Evolutionary conservation across 2,329 filamentous ascomycete species (phyloP), one percentile per base, ranked within the genome.

Genomic region (Lasiodiplodia sp.): DNA sequence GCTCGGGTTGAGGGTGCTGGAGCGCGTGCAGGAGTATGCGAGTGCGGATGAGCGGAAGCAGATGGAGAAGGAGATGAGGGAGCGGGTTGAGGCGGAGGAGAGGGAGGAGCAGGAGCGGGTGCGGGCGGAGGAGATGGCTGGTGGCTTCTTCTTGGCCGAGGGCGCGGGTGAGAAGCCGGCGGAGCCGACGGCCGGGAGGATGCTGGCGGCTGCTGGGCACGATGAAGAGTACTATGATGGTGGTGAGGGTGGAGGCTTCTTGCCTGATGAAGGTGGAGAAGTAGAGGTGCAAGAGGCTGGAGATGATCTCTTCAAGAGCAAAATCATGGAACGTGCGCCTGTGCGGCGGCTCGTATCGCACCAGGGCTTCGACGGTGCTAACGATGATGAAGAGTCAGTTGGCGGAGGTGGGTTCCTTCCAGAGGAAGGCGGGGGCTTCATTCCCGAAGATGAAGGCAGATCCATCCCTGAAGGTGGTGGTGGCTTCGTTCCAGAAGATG

Each of bases 1-100:
- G 66, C 79, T 87, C 25, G 90, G 87, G 6, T 76, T 95, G 70
- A 85, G 87, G 55, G 92, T 97, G 52, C 85, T 89, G 37, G 88
- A 94, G 77, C 85, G 91, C 69, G 89, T 97, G 44, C 91, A 90
- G 78, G 87, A 80, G 12, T 79, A 79, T n/a, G 77, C 77, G 55
- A 79, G 78, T 31, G 75, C 78, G 66, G 78, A 75, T 3, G 75
- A 79, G 34, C 34, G 49, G 31, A 38, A 66, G 44, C 38, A 68
- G 40, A 66, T 34, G 62, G 51, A 60, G 44, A 49, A 47, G 34
- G 55, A 44, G 55, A 11, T 62, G 11, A 71, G 78, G 69, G 72
- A 79, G 1, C 75, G 60, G 44, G 28, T 64, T 1, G 64, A 67
- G 49, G 44, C 18, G 5, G 40, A 63, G 23, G 47, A 63, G 68